Conservation (phyloP, 129 eudicot species). For the Kitagawia praeruptora region DNA sequence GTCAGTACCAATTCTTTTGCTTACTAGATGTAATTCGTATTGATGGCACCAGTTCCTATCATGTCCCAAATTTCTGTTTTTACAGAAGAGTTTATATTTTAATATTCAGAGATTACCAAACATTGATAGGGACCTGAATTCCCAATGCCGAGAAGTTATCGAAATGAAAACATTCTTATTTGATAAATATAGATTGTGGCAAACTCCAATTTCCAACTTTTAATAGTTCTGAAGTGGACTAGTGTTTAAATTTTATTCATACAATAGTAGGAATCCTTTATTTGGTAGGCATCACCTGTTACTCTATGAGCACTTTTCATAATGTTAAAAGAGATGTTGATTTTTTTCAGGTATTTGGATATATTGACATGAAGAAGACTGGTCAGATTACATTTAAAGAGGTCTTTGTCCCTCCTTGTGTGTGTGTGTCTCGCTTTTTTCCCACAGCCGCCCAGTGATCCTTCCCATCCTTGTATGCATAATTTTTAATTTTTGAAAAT, state of each 20-base stretch:
- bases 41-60: not conserved
- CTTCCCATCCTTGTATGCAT: not conserved
- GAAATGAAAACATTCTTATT: not conserved
- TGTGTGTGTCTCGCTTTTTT: not conserved
- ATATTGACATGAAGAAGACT: conserved; percentile 54
- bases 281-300: not conserved
- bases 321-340: conserved; percentile 11
- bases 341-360: conserved; percentile 63
- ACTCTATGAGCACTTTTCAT: not conserved
- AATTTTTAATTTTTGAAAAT: not conserved
- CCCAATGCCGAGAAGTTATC: not conserved
- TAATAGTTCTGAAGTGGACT: not conserved
- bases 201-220: not conserved
- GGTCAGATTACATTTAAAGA: conserved; percentile 80
- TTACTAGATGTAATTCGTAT: not conserved
- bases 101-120: not conserved
- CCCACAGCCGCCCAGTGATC: not conserved
- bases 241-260: not conserved
- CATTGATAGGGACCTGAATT: not conserved
- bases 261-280: not conserved
- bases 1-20: conserved; percentile 21
- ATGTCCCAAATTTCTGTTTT: not conserved
- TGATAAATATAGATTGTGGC: not conserved
- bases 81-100: not conserved
- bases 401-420: conserved; percentile 29